Base-by-base conservation (phyloP, 352 stramenopile genomes). In the Phytophthora sansomeana region DNA sequence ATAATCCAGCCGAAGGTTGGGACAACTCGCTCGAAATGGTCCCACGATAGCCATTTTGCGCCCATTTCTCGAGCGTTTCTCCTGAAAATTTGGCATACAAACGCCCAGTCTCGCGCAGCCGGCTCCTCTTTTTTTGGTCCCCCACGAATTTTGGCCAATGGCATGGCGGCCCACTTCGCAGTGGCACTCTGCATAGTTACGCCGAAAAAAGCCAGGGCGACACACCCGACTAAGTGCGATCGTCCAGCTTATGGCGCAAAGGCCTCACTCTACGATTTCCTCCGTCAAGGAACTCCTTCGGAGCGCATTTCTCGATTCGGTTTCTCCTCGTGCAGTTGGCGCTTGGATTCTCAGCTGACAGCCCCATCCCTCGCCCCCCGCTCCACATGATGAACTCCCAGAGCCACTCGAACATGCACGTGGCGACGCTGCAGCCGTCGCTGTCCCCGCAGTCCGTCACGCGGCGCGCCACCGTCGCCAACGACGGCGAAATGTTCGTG, bases 401-500 rank as follows among this genome's bases (percentile, higher is more conserved):
- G 29, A 78, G 65, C 30, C 54, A 71, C 24, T 51, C 59, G n/a
- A 72, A 69, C 52, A 77, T 79, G 70, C 51, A 73, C 46, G 74
- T 81, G 41, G 66, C 72, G 55, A 30, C 70, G 39, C 44, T 81
- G 47, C 74, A 79, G 56, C 70, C 70, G 44, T 81, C 74, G 52
- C 63, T 81, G 42, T 77, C 74, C n/a, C 74, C 74, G 13, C 67
- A 79, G 56, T 81, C 70, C 33, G 63, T 81, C 48, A 77, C 66
- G 50, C 62, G 70, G n/a, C 63, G 75, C 29, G 68, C 63, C 39
- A 80, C 75, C 9, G 64, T 78, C 38, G 78, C 69, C 14, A 80
- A 80, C 43, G 77, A 80, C 48, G 67, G 63, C 32, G 64, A 73
- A 8, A 54, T 82, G 24, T 63, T 56, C 43, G 50, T 47, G 36